Base-by-base conservation (phyloP, 1,139 yeast species). In the Debaryomyces sp. region DNA sequence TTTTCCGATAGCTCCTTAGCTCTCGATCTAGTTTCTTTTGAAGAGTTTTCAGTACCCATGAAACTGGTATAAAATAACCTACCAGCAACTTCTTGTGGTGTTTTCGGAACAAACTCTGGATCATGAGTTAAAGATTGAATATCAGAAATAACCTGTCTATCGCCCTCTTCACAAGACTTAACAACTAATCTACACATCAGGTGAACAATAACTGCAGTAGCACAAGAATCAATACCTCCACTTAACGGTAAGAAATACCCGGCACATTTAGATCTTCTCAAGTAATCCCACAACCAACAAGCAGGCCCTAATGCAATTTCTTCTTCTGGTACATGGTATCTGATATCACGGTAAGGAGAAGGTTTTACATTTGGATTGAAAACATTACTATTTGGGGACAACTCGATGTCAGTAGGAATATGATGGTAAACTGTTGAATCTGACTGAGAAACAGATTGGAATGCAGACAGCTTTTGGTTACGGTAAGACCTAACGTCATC, bases 281-380 rank as follows among this genome's bases (percentile, higher is more conserved):
- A 77, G 63, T 94, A 94, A 66, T 94, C 99, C 99, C 99, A 94
- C 54, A 94, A 69, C 99, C 99, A 94, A 66, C 99, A 94, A 0
- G 99, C 99, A 1, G 99, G 99, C 0, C 99, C 99, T 45, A 89
- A 73, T 0, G 99, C 98, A 54, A 94, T 92, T 67, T 94, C 99
- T 66, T 94, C 97, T 61, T 91, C 96, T 1, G 98, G 97, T 3
- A 75, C 63, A 66, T 89, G 96, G 60, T 87, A 87, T 43, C 74
- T 75, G 37, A 87, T 77, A 5, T 73, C 75, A 30, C 70, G 65
- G 2, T 77, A 61, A 32, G 63, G 58, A 0, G 96, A 71, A 15
- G 97, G 97, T n/a, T 59, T 68, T n/a, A 88, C 67, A 1, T 61
- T 60, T 15, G 88, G 82, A 63, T 89, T 82, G 59, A 88, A 88